Base-by-base conservation (phyloP, 805 yeast species). In the Kregervanrija pseudodelftensis region DNA sequence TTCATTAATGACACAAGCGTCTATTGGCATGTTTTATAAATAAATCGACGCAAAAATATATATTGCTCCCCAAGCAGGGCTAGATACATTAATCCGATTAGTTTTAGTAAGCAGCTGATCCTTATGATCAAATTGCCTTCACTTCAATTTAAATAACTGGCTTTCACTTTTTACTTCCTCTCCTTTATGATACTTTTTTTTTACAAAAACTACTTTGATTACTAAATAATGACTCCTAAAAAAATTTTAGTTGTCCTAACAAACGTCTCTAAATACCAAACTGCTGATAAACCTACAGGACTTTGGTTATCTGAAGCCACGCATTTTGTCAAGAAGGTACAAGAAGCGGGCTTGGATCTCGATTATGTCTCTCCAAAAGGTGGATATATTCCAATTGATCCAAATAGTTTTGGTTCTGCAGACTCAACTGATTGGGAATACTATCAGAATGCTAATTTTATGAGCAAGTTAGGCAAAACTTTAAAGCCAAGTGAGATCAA, bases 401-500 rank as follows among this genome's bases (percentile, higher is more conserved):
- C 40, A 11, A 17, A 12, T 8, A 22, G 40, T 12, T 7, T 38
- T 11, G 40, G n/a, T 12, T 8, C 9, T 2, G 15, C 40, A 12
- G 40, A 38, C 33, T 30, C 17, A 8, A 12, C 12, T 3, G 30
- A 32, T 32, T 22, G n/a, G n/a, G 11, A 38, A 12, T 17, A 17
- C 9, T 38, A 38, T 22, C 33, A 38, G 10, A 11, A 38, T 14
- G 8, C n/a, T 12, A 11, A 38, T 30, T 38, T 38, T 14, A 22
- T 17, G 40, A 11, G 13, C 40, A 17, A 30, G 13, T 30, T 38
- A 11, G 33, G 33, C 8, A 17, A 13, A 9, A 38, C 40, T 11
- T 38, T 38, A 17, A 70, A 68, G 49, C 72, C 81, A 7, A 51
- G 68, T 12, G 79, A 74, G 17, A 60, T 79, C 39, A 59, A 74